These are phyloP conservation scores for Postia placenta DNA, from an alignment of 768 basidiomycete genomes.

Conservation along the genomic window DNA sequence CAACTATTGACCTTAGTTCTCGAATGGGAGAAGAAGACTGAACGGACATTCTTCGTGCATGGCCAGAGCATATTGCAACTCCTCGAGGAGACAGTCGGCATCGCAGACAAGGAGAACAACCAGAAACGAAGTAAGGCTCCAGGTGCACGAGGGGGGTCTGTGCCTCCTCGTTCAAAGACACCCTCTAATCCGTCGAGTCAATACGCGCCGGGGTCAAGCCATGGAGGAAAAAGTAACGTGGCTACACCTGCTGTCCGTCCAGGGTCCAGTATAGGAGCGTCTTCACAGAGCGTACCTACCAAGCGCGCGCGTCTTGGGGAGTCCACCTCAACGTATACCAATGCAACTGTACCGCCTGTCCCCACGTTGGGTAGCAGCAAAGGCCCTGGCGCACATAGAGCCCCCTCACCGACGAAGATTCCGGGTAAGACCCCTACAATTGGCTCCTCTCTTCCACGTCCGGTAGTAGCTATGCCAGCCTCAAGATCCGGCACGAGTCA, in stretches of 20 bases:
- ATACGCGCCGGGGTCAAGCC: constrained; percentile 23
- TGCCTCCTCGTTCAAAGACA: constrained; percentile 57
- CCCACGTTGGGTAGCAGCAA: constrained; percentile 27
- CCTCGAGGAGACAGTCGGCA: constrained; percentile 62
- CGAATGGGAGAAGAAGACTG: constrained; percentile 76
- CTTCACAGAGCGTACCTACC: constrained; percentile 44
- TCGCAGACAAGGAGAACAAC: constrained; percentile 75
- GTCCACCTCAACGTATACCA: constrained; percentile 17
- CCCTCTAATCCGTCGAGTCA: constrained; percentile 31
- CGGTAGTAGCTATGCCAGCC: constrained; percentile 42
- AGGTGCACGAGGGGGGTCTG: constrained; percentile 41
- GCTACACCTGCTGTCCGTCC: constrained; percentile 63
- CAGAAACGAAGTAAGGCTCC: constrained; percentile 15
- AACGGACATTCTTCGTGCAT: constrained; percentile 75
- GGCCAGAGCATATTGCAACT: constrained; percentile 77
- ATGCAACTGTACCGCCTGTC: constrained; percentile 5
- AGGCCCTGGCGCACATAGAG: constrained; percentile 17
- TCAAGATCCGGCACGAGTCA: constrained; percentile 47
- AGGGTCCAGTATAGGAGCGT: constrained; percentile 34
- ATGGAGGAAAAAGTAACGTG: constrained; percentile 31
- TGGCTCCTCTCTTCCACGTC: constrained; percentile 28
- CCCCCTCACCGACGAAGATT: constrained; percentile 47
- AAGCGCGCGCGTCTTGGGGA: constrained; percentile 60
- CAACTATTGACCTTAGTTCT: constrained; percentile 77
- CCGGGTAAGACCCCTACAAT: constrained; percentile 29